A percentile compares a stretch with the other conserved stretches of the same genome.
Conservation (phyloP, 495 filamentous ascomycete species). For the Trichoderma virens region DNA sequence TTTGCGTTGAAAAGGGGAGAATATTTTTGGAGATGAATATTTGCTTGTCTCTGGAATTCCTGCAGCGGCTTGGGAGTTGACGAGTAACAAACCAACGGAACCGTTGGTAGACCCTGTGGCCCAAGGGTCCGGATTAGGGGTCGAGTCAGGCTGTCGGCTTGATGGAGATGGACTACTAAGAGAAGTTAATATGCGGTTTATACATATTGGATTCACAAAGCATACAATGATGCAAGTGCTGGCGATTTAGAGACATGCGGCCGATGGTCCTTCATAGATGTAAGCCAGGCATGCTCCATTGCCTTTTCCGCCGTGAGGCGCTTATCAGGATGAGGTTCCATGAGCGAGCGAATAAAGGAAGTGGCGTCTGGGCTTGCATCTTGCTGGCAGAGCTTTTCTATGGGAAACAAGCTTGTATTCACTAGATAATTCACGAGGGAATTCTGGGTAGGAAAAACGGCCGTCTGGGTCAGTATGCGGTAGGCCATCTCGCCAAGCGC, state of each 20-base stretch:
- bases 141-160: not conserved
- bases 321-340: not conserved
- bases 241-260: not conserved
- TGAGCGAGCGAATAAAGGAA: not conserved
- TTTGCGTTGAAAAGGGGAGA: not conserved
- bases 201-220: not conserved
- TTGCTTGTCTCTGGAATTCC: not conserved
- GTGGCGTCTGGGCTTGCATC: not conserved
- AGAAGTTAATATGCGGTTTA: not conserved
- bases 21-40: not conserved
- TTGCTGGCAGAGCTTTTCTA: not conserved
- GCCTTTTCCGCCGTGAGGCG: not conserved
- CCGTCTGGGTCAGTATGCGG: slow-evolving; percentile 2
- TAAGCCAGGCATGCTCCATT: not conserved
- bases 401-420: not conserved
- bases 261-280: not conserved
- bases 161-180: not conserved
- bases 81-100: too few relatives aligned
- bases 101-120: too few relatives aligned
- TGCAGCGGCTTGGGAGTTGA: not conserved
- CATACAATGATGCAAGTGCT: not conserved
- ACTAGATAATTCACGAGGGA: not conserved
- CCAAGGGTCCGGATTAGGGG: not conserved
- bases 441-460: not conserved
- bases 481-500: slow-evolving; percentile 13